Conservation (phyloP, 2,329 filamentous ascomycete genomes). For the Hypoxylon sp. region DNA sequence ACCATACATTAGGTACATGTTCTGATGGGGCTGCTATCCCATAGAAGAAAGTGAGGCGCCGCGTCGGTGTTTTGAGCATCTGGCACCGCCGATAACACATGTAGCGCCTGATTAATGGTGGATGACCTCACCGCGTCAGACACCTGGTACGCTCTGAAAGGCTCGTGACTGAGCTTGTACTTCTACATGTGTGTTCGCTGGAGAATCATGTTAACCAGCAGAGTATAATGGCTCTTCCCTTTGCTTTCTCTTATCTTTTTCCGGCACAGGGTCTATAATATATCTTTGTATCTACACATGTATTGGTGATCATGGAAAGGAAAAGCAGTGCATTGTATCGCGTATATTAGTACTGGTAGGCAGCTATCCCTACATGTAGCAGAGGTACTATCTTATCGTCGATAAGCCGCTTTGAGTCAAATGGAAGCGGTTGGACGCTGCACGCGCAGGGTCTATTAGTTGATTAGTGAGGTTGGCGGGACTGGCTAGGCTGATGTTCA, state of each 20-base stretch:
- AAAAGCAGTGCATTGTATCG: constrained; percentile 4
- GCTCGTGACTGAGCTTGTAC: constrained; percentile 35
- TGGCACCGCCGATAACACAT: constrained; percentile 40
- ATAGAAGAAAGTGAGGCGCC: constrained; percentile 27
- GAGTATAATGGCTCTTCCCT: constrained; percentile 10
- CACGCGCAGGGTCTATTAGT: constrained; percentile 22
- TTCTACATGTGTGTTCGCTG: constrained; percentile 9
- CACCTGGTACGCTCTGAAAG: constrained; percentile 35
- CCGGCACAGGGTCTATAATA: constrained; percentile 21
- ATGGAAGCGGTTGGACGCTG: constrained; percentile 21
- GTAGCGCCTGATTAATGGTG: constrained; percentile 38
- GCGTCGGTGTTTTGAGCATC: constrained; percentile 25
- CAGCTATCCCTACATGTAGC: constrained; percentile 17
- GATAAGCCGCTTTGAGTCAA: constrained; percentile 32
- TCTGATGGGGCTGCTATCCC: constrained; percentile 10
- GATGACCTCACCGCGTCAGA: constrained; percentile 42
- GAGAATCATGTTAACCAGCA: constrained; percentile 23
- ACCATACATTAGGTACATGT: constrained; percentile 14
- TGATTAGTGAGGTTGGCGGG: constrained; percentile 12
- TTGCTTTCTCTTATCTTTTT: constrained; percentile 12
- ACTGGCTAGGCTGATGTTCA: constrained; percentile 4
- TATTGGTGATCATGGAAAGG: constrained; percentile 4
- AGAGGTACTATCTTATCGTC: constrained; percentile 28
- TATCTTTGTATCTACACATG: too few relatives aligned
- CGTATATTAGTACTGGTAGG: background rate